phyloP scores from a whole-genome alignment of 2,329 filamentous ascomycete genomes.

The Acrodontium crateriforme region DNA sequence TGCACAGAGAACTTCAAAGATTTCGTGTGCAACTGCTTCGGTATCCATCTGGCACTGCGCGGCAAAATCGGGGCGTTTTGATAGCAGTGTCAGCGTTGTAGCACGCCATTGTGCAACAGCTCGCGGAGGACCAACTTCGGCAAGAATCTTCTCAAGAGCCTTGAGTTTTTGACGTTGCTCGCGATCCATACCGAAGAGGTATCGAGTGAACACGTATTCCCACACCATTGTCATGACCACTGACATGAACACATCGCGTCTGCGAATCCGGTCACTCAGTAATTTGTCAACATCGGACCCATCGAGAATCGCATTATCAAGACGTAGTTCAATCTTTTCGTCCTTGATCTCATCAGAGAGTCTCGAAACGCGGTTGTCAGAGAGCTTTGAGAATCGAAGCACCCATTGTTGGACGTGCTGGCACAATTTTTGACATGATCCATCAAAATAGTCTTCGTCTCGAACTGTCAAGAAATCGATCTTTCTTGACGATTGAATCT shows the following conservation, averaged over 20 bases:
- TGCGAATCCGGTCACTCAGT: conserved; percentile 71
- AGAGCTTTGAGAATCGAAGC: conserved; percentile 93
- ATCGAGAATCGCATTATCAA: conserved; percentile 89
- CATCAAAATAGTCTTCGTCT: conserved; percentile 92
- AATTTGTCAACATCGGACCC: conserved; percentile 85
- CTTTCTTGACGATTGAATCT: conserved; percentile 40
- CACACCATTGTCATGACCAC: conserved; percentile 99
- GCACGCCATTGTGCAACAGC: conserved; percentile 98
- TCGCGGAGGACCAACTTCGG: conserved; percentile 70
- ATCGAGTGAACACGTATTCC: conserved; percentile 96
- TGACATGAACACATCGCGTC: conserved; percentile 94
- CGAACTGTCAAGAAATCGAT: conserved; percentile 66
- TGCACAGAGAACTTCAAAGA: conserved; percentile 69
- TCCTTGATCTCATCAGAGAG: conserved; percentile 73
- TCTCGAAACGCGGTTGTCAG: conserved; percentile 77
- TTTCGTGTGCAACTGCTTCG: conserved; percentile 85
- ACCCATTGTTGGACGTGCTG: conserved; percentile 97
- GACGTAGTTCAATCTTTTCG: conserved; percentile 82
- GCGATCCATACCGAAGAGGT: conserved; percentile 95
- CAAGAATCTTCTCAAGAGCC: conserved; percentile 78
- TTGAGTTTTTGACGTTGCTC: conserved; percentile 98
- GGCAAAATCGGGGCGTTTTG: conserved; percentile 65
- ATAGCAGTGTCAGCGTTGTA: conserved; percentile 79
- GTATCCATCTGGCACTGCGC: conserved; percentile 78
- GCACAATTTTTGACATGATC: conserved; percentile 85